Percentiles rank a stretch among this genome's conserved stretches.
These are phyloP conservation scores for Talaromyces atroroseus DNA, from an alignment of 2,329 filamentous ascomycete genomes.

Conservation along the genomic window DNA sequence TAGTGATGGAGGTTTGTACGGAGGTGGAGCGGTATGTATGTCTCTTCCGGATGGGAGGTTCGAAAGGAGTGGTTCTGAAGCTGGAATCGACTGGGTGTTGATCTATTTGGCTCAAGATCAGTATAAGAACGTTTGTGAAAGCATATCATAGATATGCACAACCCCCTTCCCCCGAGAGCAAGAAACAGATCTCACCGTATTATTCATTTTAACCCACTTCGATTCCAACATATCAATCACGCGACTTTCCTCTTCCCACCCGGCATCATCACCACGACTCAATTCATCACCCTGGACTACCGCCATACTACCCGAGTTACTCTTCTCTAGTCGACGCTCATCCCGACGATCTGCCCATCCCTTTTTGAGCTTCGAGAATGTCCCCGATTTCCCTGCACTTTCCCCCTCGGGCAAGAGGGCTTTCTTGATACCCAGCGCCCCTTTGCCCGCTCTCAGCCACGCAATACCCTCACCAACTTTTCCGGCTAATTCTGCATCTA, in stretches of 20 bases:
- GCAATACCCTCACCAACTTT: slow-evolving; percentile 80
- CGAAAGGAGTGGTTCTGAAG: slow-evolving; percentile 64
- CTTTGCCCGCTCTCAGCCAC: slow-evolving; percentile 74
- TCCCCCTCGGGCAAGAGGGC: slow-evolving; percentile 38
- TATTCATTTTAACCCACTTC: slow-evolving; percentile 91
- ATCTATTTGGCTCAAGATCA: slow-evolving; percentile 50
- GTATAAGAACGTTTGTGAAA: not conserved
- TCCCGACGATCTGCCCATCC: slow-evolving; percentile 72
- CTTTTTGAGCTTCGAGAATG: slow-evolving; percentile 58
- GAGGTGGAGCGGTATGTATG: slow-evolving; percentile 63
- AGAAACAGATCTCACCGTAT: slow-evolving; percentile 82
- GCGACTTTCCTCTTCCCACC: slow-evolving; percentile 74
- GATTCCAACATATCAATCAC: slow-evolving; percentile 80
- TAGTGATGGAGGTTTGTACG: slow-evolving; percentile 61
- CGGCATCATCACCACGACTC: slow-evolving; percentile 65
- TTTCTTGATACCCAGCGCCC: slow-evolving; percentile 63
- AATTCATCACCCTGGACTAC: slow-evolving; percentile 36
- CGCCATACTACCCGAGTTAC: not conserved
- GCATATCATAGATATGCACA: too few species aligned
- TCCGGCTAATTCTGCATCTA: slow-evolving; percentile 78
- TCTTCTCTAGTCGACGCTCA: slow-evolving; percentile 69
- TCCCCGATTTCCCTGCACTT: slow-evolving; percentile 20
- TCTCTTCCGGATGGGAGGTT: slow-evolving; percentile 85
- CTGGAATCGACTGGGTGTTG: slow-evolving; percentile 71
- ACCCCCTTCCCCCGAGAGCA: too few species aligned